Percentiles rank a stretch among this genome's conserved stretches.
Evolutionary conservation across 208 protist genomes (phyloP).

Genomic region (Trypanosomatidae sp.): DNA sequence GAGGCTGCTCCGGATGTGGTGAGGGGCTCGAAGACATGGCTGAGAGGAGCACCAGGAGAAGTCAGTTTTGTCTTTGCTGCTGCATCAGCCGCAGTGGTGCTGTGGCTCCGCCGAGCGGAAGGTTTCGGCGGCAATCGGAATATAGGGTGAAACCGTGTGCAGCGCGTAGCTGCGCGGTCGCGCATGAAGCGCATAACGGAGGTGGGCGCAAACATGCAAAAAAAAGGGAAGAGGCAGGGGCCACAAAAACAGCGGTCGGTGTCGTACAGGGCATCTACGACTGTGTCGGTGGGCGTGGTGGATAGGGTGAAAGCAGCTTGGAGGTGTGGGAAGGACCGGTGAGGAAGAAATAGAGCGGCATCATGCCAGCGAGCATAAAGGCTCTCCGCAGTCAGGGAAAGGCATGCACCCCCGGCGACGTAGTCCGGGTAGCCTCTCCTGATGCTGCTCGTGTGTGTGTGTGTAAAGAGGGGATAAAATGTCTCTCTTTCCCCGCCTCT

Average conservation of each 20-base stretch:
- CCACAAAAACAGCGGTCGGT: background rate
- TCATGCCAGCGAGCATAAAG: background rate
- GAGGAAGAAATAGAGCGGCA: background rate
- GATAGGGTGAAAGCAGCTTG: background rate
- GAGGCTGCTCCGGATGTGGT: background rate
- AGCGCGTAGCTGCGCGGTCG: background rate
- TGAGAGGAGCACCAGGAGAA: constrained; percentile 13
- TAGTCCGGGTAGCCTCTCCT: background rate
- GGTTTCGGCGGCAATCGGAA: background rate
- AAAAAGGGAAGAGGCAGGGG: background rate
- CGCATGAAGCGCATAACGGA: background rate
- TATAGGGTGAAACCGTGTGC: background rate
- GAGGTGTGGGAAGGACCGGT: background rate
- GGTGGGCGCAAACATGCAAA: no score
- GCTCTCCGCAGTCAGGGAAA: background rate
- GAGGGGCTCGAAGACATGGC: constrained; percentile 5
- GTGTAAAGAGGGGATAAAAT: background rate
- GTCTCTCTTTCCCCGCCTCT: background rate
- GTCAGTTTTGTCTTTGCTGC: constrained; percentile 6
- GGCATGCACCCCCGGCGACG: background rate
- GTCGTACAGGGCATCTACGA: background rate
- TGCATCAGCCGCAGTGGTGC: background rate
- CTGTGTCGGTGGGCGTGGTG: background rate
- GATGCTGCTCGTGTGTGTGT: background rate
- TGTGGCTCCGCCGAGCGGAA: background rate